phyloP scores from a whole-genome alignment of 495 filamentous ascomycete genomes.

The Zalerion maritima region DNA sequence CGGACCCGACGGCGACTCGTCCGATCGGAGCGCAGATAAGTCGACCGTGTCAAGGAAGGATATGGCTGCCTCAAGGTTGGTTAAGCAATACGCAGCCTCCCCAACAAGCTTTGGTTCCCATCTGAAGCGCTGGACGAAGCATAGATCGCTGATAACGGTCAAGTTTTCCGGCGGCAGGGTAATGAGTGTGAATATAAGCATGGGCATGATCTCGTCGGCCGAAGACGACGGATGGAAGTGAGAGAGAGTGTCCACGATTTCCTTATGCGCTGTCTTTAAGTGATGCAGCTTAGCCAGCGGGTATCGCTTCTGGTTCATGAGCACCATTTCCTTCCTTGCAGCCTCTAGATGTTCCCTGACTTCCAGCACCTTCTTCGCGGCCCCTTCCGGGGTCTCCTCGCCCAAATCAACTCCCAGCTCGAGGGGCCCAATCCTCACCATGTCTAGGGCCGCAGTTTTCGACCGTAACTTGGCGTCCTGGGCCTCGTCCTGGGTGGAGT shows the following conservation, averaged over 20 bases:
- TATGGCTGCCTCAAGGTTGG: conserved; percentile 88
- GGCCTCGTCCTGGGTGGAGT: conserved; percentile 84
- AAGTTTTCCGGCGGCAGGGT: conserved; percentile 77
- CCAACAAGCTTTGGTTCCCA: conserved; percentile 75
- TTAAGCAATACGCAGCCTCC: conserved; percentile 90
- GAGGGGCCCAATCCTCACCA: conserved; percentile 77
- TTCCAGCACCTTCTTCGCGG: conserved; percentile 49
- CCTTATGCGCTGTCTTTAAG: conserved; percentile 78
- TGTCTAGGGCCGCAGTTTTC: conserved; percentile 75
- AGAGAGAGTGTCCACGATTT: conserved; percentile 78
- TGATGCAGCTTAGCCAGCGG: conserved; percentile 85
- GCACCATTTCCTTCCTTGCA: conserved; percentile 57
- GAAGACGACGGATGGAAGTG: conserved; percentile 75
- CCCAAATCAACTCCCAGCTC: conserved; percentile 74
- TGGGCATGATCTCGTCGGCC: conserved; percentile 91
- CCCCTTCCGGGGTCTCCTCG: conserved; percentile 32
- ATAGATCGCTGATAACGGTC: conserved; percentile 79
- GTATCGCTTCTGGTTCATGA: conserved; percentile 77
- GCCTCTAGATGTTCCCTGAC: conserved; percentile 56
- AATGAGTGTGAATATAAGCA: conserved; percentile 88
- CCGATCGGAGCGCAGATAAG: conserved; percentile 75
- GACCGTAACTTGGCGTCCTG: conserved; percentile 90
- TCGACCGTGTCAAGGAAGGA: conserved; percentile 97
- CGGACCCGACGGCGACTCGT: conserved; percentile 52
- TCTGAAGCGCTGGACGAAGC: conserved; percentile 89